Evolutionary conservation across 495 filamentous ascomycete species (phyloP).

Genomic region (Penicillium ucsense): DNA sequence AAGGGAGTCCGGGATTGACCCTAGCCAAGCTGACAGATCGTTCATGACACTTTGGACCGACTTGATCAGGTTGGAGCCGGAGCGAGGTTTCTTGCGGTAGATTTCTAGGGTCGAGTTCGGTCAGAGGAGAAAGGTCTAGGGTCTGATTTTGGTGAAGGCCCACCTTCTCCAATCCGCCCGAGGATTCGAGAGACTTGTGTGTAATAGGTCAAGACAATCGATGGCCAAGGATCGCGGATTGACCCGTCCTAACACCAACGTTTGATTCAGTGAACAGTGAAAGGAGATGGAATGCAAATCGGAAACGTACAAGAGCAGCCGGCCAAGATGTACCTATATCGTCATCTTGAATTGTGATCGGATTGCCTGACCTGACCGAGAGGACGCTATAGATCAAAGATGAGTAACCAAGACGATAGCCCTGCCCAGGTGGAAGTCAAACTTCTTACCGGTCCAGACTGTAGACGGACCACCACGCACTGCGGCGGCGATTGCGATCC

Average conservation of each 20-base stretch:
- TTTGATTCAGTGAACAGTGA: neutral
- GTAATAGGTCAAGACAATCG: constrained; percentile 38
- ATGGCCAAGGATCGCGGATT: constrained; percentile 29
- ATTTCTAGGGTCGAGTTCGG: constrained; percentile 16
- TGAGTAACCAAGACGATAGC: neutral
- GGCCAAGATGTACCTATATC: constrained; percentile 39
- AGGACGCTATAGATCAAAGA: constrained; percentile 18
- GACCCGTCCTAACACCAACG: constrained; percentile 14
- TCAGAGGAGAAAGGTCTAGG: neutral
- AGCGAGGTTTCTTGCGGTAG: constrained; percentile 35
- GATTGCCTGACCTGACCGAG: constrained; percentile 41
- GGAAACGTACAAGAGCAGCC: constrained; percentile 14
- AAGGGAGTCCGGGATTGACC: constrained; percentile 29
- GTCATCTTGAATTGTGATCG: constrained; percentile 39
- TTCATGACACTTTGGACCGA: constrained; percentile 38
- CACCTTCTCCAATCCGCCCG: constrained; percentile 33
- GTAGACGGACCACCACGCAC: constrained; percentile 46
- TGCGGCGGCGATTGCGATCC: constrained; percentile 34
- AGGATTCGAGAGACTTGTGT: constrained; percentile 37
- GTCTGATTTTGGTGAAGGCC: neutral
- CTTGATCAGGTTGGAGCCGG: constrained; percentile 32
- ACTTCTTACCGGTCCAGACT: constrained; percentile 32
- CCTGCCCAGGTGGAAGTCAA: neutral
- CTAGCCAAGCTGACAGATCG: constrained; percentile 33
- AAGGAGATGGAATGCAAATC: neutral